Evolutionary conservation across 306 rosid genomes (phyloP), one percentile per base, ranked within the genome.

Genomic region (Cyamopsis tetragonoloba): DNA sequence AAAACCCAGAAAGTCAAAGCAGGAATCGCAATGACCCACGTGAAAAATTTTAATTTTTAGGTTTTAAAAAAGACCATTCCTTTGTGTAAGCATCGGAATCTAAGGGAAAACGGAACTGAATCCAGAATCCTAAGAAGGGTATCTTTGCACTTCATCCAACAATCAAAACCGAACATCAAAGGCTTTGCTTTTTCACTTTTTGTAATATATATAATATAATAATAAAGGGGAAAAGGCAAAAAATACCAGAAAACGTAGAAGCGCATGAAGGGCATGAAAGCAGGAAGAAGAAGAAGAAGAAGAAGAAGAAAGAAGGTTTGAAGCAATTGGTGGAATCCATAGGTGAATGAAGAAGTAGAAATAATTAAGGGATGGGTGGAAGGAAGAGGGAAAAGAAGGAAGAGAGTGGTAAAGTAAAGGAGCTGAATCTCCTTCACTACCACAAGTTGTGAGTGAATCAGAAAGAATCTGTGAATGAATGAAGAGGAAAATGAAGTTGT

Each of bases 161-260:
- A 65, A 63, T 71, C 34, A 23, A 69, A 55, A 44, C 24, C 7
- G 28, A 34, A 64, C 19, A 26, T 32, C 37, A 3, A 37, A 6
- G 3, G 19, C 11, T 53, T 27, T 19, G 1, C 13, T 1, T 46
- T 2, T 20, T 37, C 1, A 11, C 11, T 7, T 4, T 4, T 27
- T 1, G 2, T 0, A 18, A 3, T 7, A 4, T 22, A 1, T 32
- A 1, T 56, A 13, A 37, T 0, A 56, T 2, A 27, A 51, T 20
- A 22, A 22, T 7, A 53, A 30, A 1, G 4, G 22, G 3, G 13
- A 18, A 11, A 1, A 50, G 5, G 0, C 0, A 48, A 3, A 0
- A 20, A 37, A 26, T 81, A 86, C 91, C 91, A 44, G 81, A 73
- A 23, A 79, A 62, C 3, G 31, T 39, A 56, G 73, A 71, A 71